phyloP scores from a whole-genome alignment of 805 yeast species.

The Cyberlindnera saturnus region DNA sequence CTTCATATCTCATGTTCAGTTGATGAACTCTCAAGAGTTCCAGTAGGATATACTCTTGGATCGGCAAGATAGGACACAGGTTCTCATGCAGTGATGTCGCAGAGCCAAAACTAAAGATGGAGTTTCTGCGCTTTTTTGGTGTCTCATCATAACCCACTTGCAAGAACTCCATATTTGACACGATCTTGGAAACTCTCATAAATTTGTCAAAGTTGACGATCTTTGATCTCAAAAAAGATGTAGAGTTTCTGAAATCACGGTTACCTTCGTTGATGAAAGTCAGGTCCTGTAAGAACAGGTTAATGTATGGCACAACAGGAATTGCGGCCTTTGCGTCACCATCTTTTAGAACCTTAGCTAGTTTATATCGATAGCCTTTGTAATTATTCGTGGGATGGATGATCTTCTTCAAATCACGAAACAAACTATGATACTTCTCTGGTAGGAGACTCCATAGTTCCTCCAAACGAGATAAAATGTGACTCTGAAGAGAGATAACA shows the following conservation, averaged over 20 bases:
- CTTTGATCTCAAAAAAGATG: constrained; percentile 38
- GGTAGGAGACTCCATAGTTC: constrained; percentile 53
- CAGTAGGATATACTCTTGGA: constrained; percentile 49
- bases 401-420: constrained; percentile 57
- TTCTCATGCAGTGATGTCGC: constrained; percentile 19
- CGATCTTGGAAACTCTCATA: constrained; percentile 56
- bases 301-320: constrained; percentile 73
- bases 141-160: constrained; percentile 50
- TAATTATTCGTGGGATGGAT: constrained; percentile 75
- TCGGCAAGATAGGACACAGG: constrained; percentile 27
- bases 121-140: constrained; percentile 19
- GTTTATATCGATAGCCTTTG: constrained; percentile 56
- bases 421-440: constrained; percentile 55
- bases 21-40: constrained; percentile 70
- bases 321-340: constrained; percentile 33
- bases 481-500: constrained; percentile 70
- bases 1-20: constrained; percentile 52
- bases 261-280: constrained; percentile 84
- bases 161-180: constrained; percentile 60
- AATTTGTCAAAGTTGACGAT: constrained; percentile 72
- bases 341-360: constrained; percentile 46
- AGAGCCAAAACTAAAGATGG: constrained; percentile 20
- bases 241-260: constrained; percentile 56
- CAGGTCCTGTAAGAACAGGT: constrained; percentile 69
- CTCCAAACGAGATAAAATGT: constrained; percentile 57